A percentile compares a stretch with the other conserved stretches of the same genome.
Evolutionary conservation across 2,329 filamentous ascomycete genomes (phyloP).

Genomic region (Hymenoscyphus fraxineus): DNA sequence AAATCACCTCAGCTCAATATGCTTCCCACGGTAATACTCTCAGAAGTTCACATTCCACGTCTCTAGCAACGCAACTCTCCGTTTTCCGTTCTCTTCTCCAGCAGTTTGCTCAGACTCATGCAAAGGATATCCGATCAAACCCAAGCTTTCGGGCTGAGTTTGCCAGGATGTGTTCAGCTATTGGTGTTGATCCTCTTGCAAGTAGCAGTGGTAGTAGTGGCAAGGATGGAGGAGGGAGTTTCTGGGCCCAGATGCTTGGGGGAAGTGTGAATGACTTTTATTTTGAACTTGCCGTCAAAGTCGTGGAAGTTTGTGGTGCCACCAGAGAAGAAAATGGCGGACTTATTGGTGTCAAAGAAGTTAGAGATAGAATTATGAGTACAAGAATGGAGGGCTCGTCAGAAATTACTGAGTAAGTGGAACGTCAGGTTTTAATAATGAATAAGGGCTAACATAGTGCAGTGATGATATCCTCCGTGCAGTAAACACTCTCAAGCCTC

Average conservation of each 20-base stretch:
- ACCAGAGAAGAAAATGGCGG: slow-evolving; percentile 91
- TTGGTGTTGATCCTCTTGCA: slow-evolving; percentile 93
- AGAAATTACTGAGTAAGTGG: slow-evolving; percentile 68
- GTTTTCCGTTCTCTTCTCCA: slow-evolving; percentile 95
- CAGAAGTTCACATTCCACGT: slow-evolving; percentile 78
- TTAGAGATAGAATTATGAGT: slow-evolving; percentile 69
- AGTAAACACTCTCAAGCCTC: slow-evolving; percentile 78
- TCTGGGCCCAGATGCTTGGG: slow-evolving; percentile 92
- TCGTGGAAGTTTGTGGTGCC: slow-evolving; percentile 86
- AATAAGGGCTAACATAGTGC: slow-evolving; percentile 15
- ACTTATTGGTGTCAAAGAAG: slow-evolving; percentile 78
- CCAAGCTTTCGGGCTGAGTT: slow-evolving; percentile 95
- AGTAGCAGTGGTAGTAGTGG: slow-evolving; percentile 52
- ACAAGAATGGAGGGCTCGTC: slow-evolving; percentile 71
- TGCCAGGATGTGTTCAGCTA: slow-evolving; percentile 95
- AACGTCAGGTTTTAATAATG: slow-evolving; percentile 3
- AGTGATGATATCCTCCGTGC: slow-evolving; percentile 88
- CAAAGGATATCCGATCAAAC: slow-evolving; percentile 92
- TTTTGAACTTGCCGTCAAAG: slow-evolving; percentile 92
- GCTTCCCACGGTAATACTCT: slow-evolving; percentile 84
- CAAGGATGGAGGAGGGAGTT: slow-evolving; percentile 54
- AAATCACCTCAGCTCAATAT: slow-evolving; percentile 82
- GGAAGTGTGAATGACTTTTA: slow-evolving; percentile 96
- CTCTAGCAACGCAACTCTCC: slow-evolving; percentile 86
- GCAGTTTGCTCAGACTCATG: slow-evolving; percentile 92